Evolutionary conservation across 768 basidiomycete species (phyloP), one percentile per base, ranked within the genome.

Genomic region (Exsudoporus frostii): DNA sequence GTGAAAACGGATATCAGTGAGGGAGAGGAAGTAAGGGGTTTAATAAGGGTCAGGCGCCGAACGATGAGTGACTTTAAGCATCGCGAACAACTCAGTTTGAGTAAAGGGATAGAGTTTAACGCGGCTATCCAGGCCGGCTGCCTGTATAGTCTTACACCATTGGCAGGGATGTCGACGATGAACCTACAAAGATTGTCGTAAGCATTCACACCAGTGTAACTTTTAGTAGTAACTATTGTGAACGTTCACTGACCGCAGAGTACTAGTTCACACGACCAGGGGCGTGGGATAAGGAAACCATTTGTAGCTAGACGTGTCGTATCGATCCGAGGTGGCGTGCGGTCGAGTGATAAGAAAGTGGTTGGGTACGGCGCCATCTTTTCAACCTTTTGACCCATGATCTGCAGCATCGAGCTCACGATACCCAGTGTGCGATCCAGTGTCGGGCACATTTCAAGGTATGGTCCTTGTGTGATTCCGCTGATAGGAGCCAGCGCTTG

Each of bases 281-380:
- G 4, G 22, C 2, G 44, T 63, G 61, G n/a, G 53, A 56, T 1
- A 19, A 32, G 15, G 0, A 24, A 50, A 2, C 34, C 46, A 44
- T 44, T 20, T 51, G 3, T 1, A 9, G 57, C 5, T 29, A 5
- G 38, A 38, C 5, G 11, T 17, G 14, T 62, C 62, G 65, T 48
- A 67, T 65, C 64, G 65, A 65, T 65, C 65, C 65, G 65, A 61
- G 40, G 15, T 55, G 30, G 20, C 33, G 33, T n/a, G 29, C 3
- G 7, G 27, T 56, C 37, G 49, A 56, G 42, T 15, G 65, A 66
- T 67, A 67, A 67, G 57, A 57, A 17, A n/a, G 42, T 27, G 17
- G 49, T 50, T 45, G 51, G 30, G 48, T n/a, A 47, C 49, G 19
- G 11, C 7, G 33, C 44, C 19, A 33, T 38, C 27, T 33, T n/a